A percentile compares a stretch with the other conserved stretches of the same genome.
These are phyloP conservation scores for Eudorina sp. DNA, from an alignment of 139 green algal genomes.

Conservation along the genomic window DNA sequence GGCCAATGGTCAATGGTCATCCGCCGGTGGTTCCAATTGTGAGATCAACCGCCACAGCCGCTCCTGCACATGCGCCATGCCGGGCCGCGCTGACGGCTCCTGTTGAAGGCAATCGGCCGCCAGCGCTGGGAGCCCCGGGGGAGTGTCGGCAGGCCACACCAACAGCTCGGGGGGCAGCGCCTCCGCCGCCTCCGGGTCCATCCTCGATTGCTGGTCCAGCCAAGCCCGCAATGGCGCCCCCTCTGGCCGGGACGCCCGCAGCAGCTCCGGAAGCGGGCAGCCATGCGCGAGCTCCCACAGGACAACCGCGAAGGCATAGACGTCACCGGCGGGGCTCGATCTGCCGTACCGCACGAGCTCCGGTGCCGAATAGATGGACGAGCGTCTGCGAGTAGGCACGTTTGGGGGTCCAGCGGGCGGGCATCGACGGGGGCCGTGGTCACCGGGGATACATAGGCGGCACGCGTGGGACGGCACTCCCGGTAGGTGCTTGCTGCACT, in stretches of 20 bases:
- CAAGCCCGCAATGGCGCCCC: not conserved
- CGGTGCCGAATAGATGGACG: not conserved
- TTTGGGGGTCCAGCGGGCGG: no score
- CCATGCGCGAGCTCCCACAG: constrained; percentile 3
- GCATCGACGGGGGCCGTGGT: no score
- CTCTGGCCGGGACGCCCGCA: not conserved
- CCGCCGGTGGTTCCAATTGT: no score
- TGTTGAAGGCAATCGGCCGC: not conserved
- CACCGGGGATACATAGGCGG: no score
- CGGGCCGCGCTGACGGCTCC: not conserved
- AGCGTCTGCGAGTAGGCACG: no score
- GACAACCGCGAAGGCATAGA: not conserved
- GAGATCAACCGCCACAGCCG: no score
- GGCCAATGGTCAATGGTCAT: no score
- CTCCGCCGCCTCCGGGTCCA: not conserved
- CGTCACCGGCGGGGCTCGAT: not conserved
- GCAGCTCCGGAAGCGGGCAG: not conserved
- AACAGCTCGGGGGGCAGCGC: not conserved
- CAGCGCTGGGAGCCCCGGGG: not conserved
- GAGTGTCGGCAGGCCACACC: not conserved
- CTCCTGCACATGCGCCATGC: no score
- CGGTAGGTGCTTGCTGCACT: no score
- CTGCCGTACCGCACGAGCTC: not conserved
- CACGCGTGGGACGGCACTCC: no score
- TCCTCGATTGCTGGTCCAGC: not conserved